phyloP scores from a whole-genome alignment of 148 eudicot species.

The Silene conica region DNA sequence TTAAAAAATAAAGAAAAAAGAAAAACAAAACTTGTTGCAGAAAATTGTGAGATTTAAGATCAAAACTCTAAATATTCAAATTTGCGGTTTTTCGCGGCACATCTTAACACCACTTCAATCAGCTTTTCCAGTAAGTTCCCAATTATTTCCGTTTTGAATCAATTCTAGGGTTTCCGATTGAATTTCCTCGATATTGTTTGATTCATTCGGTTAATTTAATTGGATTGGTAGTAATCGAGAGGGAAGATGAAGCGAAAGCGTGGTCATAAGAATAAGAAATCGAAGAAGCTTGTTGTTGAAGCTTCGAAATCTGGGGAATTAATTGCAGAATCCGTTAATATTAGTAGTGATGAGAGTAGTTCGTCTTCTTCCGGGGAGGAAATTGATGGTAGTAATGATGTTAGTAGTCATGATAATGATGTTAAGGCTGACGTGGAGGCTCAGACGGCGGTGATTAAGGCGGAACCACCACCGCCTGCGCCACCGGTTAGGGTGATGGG shows the following conservation, averaged over 20 bases:
- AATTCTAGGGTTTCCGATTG: slow-evolving; percentile 18
- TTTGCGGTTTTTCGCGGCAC: slow-evolving; percentile 2
- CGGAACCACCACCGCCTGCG: slow-evolving; percentile 21
- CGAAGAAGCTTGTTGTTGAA: slow-evolving; percentile 37
- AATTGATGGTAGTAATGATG: slow-evolving; percentile 29
- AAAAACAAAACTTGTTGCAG: neutral
- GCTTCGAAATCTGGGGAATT: slow-evolving; percentile 22
- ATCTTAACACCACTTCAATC: neutral
- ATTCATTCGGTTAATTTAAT: neutral
- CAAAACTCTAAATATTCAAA: slow-evolving; percentile 7
- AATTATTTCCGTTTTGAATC: neutral
- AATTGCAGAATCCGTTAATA: neutral
- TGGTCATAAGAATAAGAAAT: slow-evolving; percentile 67
- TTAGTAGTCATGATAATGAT: neutral
- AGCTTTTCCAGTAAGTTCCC: slow-evolving; percentile 5
- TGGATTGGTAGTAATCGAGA: neutral
- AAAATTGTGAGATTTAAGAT: neutral
- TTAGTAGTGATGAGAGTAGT: slow-evolving; percentile 29
- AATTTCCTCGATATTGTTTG: neutral
- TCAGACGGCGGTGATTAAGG: neutral
- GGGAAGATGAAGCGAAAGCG: slow-evolving; percentile 76
- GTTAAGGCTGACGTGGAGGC: slow-evolving; percentile 1
- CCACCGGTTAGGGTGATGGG: slow-evolving; percentile 25
- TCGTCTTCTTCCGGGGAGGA: slow-evolving; percentile 51
- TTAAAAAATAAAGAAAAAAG: neutral